A percentile compares a stretch with the other conserved stretches of the same genome.
Evolutionary conservation across 2,329 filamentous ascomycete genomes (phyloP).

Genomic region (Trichoderma semiorbis): DNA sequence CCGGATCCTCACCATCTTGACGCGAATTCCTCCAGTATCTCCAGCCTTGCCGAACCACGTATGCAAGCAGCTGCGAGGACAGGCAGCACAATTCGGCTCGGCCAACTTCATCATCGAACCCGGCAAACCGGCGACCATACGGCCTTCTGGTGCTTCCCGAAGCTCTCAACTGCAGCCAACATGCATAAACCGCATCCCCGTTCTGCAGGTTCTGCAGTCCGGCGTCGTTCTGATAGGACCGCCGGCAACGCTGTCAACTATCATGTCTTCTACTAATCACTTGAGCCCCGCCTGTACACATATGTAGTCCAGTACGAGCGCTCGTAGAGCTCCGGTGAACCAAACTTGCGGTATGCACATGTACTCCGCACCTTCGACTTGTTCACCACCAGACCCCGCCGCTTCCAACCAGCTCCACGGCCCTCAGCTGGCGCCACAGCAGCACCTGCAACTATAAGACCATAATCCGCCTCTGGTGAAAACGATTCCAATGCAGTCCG

Average conservation of each 20-base stretch:
- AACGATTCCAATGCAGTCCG: neutral
- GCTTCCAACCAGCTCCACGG: neutral
- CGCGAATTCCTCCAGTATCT: neutral
- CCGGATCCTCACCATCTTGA: neutral
- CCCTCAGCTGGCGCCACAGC: neutral
- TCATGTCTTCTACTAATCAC: neutral
- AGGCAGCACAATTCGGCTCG: neutral
- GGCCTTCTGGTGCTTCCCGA: neutral
- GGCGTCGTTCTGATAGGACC: neutral
- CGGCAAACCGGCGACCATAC: neutral
- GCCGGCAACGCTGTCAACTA: neutral
- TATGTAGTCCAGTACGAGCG: neutral
- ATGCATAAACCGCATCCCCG: neutral
- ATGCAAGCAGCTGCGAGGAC: neutral
- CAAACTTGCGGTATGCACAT: neutral
- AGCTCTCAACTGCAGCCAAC: neutral
- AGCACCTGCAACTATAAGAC: neutral
- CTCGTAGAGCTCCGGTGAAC: neutral
- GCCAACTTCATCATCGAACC: neutral
- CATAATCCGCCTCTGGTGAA: neutral
- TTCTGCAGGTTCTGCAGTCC: neutral
- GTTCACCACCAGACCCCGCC: neutral
- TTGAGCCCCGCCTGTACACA: neutral
- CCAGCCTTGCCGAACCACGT: neutral
- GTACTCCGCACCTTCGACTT: neutral